Evolutionary conservation across 345 rosid genomes (phyloP).

Genomic region (Hibiscus trionum): DNA sequence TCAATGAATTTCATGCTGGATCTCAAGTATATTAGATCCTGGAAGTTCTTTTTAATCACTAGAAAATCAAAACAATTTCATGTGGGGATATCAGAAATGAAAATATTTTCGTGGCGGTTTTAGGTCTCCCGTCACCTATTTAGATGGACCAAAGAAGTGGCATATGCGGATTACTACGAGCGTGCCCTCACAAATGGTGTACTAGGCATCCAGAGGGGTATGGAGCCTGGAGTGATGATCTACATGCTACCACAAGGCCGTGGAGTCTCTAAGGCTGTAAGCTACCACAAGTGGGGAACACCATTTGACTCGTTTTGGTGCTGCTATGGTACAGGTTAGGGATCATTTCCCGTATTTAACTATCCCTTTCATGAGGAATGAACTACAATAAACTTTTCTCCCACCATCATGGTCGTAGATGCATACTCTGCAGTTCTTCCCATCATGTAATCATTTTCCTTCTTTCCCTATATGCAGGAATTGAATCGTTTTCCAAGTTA

Average conservation of each 20-base stretch:
- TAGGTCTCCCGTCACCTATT: constrained; percentile 87
- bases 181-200: constrained; percentile 89
- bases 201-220: constrained; percentile 83
- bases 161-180: constrained; percentile 89
- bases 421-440: not conserved
- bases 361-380: not conserved
- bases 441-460: not conserved
- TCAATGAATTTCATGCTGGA: not conserved
- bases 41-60: not conserved
- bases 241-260: constrained; percentile 84
- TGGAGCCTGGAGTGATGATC: constrained; percentile 83
- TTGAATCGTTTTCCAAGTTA: constrained; percentile 85
- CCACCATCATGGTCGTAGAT: not conserved
- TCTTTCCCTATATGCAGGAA: constrained; percentile 31
- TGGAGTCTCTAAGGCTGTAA: constrained; percentile 69
- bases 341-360: not conserved
- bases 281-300: constrained; percentile 86
- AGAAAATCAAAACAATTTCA: not conserved
- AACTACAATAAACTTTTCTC: not conserved
- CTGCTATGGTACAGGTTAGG: constrained; percentile 90
- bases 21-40: not conserved
- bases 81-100: not conserved
- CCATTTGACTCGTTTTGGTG: constrained; percentile 73
- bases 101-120: not conserved
- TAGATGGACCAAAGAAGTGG: constrained; percentile 82